Conservation (phyloP, 352 stramenopile genomes). For the Globisporangium cederbergense region DNA sequence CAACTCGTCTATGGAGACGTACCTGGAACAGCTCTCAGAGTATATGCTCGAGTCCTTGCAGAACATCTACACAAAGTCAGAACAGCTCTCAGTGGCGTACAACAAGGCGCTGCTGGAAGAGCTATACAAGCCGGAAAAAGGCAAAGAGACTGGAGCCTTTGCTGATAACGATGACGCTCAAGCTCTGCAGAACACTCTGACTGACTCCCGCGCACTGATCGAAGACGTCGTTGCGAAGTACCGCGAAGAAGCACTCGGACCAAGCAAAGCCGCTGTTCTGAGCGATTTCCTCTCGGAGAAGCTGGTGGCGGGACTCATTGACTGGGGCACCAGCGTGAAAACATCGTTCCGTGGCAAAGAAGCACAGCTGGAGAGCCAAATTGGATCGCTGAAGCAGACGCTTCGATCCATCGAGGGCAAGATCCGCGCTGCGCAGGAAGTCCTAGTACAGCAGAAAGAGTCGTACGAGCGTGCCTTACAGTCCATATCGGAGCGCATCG, state of each 20-base stretch:
- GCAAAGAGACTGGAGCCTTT: conserved; percentile 10
- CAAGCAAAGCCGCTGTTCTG: conserved; percentile 29
- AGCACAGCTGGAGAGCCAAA: conserved; percentile 28
- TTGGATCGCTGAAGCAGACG: conserved; percentile 41
- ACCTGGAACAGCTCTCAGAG: conserved; percentile 45
- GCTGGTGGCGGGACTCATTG: conserved; percentile 48
- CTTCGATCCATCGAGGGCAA: conserved; percentile 56
- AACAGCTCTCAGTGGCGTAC: conserved; percentile 33
- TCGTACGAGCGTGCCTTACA: conserved; percentile 61
- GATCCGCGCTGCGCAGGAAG: conserved; percentile 46
- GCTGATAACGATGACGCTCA: conserved; percentile 28
- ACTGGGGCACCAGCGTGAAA: conserved; percentile 53
- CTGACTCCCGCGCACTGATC: conserved; percentile 29
- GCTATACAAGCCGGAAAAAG: conserved; percentile 23
- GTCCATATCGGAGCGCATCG: conserved; percentile 46
- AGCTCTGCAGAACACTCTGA: conserved; percentile 35
- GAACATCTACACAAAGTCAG: conserved; percentile 30
- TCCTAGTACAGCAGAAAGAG: conserved; percentile 60
- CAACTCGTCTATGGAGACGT: conserved; percentile 34
- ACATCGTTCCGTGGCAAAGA: conserved; percentile 45
- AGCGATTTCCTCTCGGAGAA: conserved; percentile 47
- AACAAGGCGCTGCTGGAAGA: conserved; percentile 49
- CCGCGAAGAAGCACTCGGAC: conserved; percentile 28
- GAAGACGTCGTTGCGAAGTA: conserved; percentile 48
- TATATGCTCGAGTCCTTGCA: conserved; percentile 40